phyloP scores from a whole-genome alignment of 306 rosid genomes.

The Begonia fuchsioides region DNA sequence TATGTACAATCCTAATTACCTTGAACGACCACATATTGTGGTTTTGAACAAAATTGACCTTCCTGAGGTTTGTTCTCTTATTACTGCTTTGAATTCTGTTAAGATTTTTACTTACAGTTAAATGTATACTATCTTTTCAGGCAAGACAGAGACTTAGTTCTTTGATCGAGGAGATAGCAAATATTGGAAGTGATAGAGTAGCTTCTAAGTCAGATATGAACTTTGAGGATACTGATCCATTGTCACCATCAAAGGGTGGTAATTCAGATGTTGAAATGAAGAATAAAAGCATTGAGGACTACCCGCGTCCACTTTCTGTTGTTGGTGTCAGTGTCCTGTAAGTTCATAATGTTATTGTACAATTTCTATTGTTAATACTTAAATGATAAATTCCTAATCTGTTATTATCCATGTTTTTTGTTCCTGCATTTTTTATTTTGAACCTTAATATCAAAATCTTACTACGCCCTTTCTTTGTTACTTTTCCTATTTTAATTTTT shows the following conservation, averaged over 20 bases:
- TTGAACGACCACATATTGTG: conserved; percentile 80
- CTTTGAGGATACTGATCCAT: conserved; percentile 19
- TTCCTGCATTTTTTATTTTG: background rate
- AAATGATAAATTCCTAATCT: background rate
- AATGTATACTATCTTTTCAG: conserved; percentile 22
- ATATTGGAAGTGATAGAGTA: conserved; percentile 37
- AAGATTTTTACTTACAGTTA: background rate
- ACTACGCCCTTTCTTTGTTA: too few species aligned
- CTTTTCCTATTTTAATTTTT: too few species aligned
- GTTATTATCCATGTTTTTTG: background rate
- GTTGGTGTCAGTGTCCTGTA: conserved; percentile 88
- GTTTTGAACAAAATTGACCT: conserved; percentile 88
- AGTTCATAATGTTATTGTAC: conserved; percentile 22
- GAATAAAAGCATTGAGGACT: conserved; percentile 65
- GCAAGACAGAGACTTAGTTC: conserved; percentile 47
- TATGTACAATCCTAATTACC: conserved; percentile 92
- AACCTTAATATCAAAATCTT: too few species aligned
- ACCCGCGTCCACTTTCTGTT: conserved; percentile 61
- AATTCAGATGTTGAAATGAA: conserved; percentile 17
- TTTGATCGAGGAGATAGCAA: conserved; percentile 48
- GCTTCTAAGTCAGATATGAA: conserved; percentile 20
- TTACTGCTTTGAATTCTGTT: background rate
- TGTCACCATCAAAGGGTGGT: conserved; percentile 17
- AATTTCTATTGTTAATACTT: conserved; percentile 1
- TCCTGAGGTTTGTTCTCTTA: conserved; percentile 47